phyloP scores from a whole-genome alignment of 768 basidiomycete species.

The Coprinopsis cinerea region DNA sequence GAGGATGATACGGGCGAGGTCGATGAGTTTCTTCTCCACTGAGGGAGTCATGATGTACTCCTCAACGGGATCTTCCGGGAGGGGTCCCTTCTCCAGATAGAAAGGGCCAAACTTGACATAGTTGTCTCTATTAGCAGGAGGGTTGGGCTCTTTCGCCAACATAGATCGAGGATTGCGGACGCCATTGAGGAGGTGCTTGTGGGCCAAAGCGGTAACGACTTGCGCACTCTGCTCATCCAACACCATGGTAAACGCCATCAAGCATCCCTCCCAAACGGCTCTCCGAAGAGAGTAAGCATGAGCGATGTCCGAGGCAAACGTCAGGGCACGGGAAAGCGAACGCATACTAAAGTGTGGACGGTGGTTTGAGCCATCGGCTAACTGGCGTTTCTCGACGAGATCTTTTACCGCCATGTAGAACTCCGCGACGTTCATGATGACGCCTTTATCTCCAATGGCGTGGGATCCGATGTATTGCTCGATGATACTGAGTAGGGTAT shows the following conservation, averaged over 20 bases:
- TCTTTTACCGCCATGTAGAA: conserved; percentile 81
- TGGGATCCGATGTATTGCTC: conserved; percentile 82
- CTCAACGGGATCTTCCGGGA: conserved; percentile 56
- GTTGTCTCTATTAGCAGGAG: conserved; percentile 42
- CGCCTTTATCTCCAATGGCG: conserved; percentile 79
- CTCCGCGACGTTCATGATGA: conserved; percentile 87
- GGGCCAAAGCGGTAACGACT: conserved; percentile 61
- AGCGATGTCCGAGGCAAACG: conserved; percentile 82
- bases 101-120: conserved; percentile 88
- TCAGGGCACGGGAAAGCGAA: conserved; percentile 84
- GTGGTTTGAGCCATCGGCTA: conserved; percentile 92
- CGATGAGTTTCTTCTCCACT: conserved; percentile 88
- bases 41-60: conserved; percentile 95
- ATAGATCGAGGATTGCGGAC: conserved; percentile 78
- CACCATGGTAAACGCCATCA: conserved; percentile 98
- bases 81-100: conserved; percentile 76
- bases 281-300: conserved; percentile 73
- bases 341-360: conserved; percentile 97
- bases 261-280: conserved; percentile 90
- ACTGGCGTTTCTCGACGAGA: conserved; percentile 63
- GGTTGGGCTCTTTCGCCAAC: conserved; percentile 63
- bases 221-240: conserved; percentile 69
- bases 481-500: conserved; percentile 84
- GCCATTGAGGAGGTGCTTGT: conserved; percentile 71
- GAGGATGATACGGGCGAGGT: conserved; percentile 87